These are phyloP conservation scores for Gossypium davidsonii DNA, from an alignment of 441 rosid species.

Conservation along the genomic window DNA sequence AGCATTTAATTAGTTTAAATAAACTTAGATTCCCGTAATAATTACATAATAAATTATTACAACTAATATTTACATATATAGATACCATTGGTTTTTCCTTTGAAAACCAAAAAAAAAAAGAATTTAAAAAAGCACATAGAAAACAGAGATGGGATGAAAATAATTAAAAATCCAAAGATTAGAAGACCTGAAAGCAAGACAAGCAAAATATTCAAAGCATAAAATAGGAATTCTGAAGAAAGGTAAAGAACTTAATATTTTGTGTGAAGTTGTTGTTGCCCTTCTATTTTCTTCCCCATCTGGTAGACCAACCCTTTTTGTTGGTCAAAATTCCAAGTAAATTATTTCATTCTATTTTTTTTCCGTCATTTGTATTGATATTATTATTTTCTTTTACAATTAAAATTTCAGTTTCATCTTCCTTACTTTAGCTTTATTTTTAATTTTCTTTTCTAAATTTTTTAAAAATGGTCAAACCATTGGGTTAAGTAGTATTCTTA, in stretches of 20 bases:
- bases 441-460: neutral
- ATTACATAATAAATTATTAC: neutral
- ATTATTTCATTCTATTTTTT: neutral
- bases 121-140: neutral
- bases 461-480: constrained; percentile 2
- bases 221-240: constrained; percentile 26
- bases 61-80: neutral
- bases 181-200: constrained; percentile 17
- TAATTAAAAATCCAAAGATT: constrained; percentile 16
- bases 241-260: constrained; percentile 18
- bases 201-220: constrained; percentile 28
- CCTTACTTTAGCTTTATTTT: neutral
- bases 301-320: neutral
- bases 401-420: neutral
- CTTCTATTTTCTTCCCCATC: constrained; percentile 19
- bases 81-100: neutral
- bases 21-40: constrained; percentile 1
- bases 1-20: neutral
- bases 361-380: too few relatives aligned
- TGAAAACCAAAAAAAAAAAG: neutral
- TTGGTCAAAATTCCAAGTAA: constrained; percentile 10
- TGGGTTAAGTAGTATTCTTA: constrained; percentile 14
- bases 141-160: neutral
- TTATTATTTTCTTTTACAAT: neutral
- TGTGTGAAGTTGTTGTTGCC: constrained; percentile 22